Percentiles rank a stretch among this genome's conserved stretches.
These are phyloP conservation scores for Trichosporon asahii DNA, from an alignment of 1,284 basidiomycete species.

Conservation along the genomic window DNA sequence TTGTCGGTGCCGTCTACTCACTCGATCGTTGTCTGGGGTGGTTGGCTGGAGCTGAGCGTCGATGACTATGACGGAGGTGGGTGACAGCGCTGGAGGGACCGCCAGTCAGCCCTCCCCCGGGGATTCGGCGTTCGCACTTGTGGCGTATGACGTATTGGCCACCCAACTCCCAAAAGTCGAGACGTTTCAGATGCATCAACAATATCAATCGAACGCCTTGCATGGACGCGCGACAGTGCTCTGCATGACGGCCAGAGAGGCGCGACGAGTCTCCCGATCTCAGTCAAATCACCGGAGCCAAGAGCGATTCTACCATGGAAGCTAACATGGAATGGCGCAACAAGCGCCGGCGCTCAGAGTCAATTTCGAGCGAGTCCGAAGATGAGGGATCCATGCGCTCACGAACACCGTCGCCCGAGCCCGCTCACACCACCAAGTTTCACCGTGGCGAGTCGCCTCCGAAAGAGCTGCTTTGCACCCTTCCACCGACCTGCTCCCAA, in stretches of 20 bases:
- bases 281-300: background rate
- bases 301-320: constrained; percentile 1
- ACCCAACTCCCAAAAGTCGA: background rate
- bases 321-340: constrained; percentile 52
- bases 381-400: background rate
- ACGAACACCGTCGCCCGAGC: background rate
- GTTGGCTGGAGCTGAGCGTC: constrained; percentile 8
- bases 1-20: background rate
- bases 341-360: constrained; percentile 62
- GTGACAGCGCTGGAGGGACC: constrained; percentile 9
- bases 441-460: constrained; percentile 27
- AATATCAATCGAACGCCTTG: background rate
- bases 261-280: background rate
- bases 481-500: constrained; percentile 77
- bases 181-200: background rate
- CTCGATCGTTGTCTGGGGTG: constrained; percentile 8
- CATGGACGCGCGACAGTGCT: background rate
- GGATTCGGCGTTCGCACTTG: constrained; percentile 1
- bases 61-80: constrained; percentile 9
- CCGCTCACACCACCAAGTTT: constrained; percentile 19
- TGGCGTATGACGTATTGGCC: background rate
- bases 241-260: background rate
- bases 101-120: constrained; percentile 4
- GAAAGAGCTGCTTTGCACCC: constrained; percentile 59
- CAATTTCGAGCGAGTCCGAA: constrained; percentile 35